Percentiles rank a stretch among this genome's conserved stretches.
Conservation (phyloP, 805 yeast genomes). For the Kluyveromyces starmeri region DNA sequence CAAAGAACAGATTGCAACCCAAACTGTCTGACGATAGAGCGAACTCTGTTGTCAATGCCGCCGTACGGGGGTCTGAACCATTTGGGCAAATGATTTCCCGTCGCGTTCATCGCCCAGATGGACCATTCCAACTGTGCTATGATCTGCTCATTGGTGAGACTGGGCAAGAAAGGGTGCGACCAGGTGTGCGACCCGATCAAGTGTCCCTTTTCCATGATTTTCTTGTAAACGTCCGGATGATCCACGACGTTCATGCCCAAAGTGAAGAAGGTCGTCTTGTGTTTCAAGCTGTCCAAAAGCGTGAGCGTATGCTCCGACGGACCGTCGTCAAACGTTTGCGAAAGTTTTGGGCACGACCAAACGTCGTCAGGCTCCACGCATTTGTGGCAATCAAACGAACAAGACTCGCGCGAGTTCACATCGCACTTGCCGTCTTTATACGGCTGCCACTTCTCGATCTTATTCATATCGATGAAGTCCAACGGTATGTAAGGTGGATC, state of each 20-base stretch:
- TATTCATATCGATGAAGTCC: slow-evolving; percentile 52
- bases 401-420: slow-evolving; percentile 38
- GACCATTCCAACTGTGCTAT: slow-evolving; percentile 92
- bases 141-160: slow-evolving; percentile 67
- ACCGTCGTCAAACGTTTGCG: slow-evolving; percentile 94
- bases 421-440: slow-evolving; percentile 57
- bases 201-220: slow-evolving; percentile 56
- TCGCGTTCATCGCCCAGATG: slow-evolving; percentile 96
- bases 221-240: slow-evolving; percentile 62
- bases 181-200: slow-evolving; percentile 84
- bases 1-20: slow-evolving; percentile 84
- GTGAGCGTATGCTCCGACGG: slow-evolving; percentile 67
- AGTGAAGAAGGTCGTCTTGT: slow-evolving; percentile 71
- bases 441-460: slow-evolving; percentile 40
- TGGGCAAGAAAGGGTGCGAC: slow-evolving; percentile 82
- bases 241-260: slow-evolving; percentile 74
- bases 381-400: slow-evolving; percentile 81
- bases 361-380: slow-evolving; percentile 75
- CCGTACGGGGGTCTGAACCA: slow-evolving; percentile 98
- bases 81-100: slow-evolving; percentile 76
- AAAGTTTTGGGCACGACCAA: slow-evolving; percentile 58
- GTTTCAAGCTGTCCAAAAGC: slow-evolving; percentile 44
- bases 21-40: slow-evolving; percentile 70
- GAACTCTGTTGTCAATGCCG: slow-evolving; percentile 79
- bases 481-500: slow-evolving; percentile 85